Evolutionary conservation across 129 eudicot genomes (phyloP).

Genomic region (Gnaphalium uliginosum): DNA sequence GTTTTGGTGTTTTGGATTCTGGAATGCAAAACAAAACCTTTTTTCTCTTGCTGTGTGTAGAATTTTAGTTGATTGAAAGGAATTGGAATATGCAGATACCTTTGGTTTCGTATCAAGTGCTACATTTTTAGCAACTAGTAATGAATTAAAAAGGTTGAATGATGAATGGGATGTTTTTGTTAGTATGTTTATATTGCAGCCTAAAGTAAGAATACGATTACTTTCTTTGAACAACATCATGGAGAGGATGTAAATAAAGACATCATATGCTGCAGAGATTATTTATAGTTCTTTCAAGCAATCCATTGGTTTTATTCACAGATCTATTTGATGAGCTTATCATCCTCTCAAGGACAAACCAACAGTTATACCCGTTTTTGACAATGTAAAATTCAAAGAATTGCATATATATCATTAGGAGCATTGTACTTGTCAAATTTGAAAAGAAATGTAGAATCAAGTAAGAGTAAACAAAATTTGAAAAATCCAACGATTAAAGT

Average conservation of each 20-base stretch:
- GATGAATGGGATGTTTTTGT: not conserved
- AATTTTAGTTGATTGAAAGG: constrained; percentile 12
- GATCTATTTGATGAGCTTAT: too few species aligned
- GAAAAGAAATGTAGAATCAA: not conserved
- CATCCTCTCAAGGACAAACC: too few species aligned
- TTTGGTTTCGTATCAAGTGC: constrained; percentile 14
- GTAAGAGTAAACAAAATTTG: not conserved
- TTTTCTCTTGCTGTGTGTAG: constrained; percentile 2
- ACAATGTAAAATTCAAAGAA: not conserved
- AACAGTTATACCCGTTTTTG: not conserved
- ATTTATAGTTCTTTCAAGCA: too few species aligned
- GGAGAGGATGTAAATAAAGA: too few species aligned
- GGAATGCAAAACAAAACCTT: constrained; percentile 8
- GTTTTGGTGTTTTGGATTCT: constrained; percentile 18
- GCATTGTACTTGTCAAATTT: not conserved
- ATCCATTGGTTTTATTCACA: too few species aligned
- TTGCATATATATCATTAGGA: not conserved
- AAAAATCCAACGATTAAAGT: not conserved
- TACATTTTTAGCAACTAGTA: constrained; percentile 1
- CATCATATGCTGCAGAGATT: too few species aligned
- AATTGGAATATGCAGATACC: not conserved
- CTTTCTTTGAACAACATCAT: too few species aligned
- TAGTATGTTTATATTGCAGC: too few species aligned
- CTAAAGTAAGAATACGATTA: too few species aligned
- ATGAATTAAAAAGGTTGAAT: not conserved